These are phyloP conservation scores for Naematelia aurantialba DNA, from an alignment of 768 basidiomycete genomes.

Conservation along the genomic window DNA sequence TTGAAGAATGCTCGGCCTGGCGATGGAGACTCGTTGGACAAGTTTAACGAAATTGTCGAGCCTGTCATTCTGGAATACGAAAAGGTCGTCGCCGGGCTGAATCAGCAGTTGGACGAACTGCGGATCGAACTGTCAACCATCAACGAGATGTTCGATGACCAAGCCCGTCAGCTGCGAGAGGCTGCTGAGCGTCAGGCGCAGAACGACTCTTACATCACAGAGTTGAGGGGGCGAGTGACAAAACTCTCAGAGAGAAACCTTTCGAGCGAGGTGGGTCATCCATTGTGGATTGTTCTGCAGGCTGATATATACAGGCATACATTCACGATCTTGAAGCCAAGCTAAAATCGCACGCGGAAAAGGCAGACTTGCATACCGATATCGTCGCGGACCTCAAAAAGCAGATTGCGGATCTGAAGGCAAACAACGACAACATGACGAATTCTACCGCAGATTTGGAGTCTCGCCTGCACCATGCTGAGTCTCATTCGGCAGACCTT, in stretches of 20 bases:
- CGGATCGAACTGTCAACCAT: slow-evolving; percentile 57
- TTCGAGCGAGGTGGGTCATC: slow-evolving; percentile 72
- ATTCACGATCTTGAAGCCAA: slow-evolving; percentile 89
- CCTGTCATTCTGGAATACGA: slow-evolving; percentile 95
- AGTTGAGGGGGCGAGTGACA: slow-evolving; percentile 70
- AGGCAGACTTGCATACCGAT: slow-evolving; percentile 67
- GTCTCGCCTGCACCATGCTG: slow-evolving; percentile 59
- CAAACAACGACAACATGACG: slow-evolving; percentile 65
- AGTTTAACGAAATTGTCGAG: slow-evolving; percentile 61
- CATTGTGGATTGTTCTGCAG: slow-evolving; percentile 8
- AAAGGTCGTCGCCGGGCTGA: slow-evolving; percentile 91
- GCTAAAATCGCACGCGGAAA: slow-evolving; percentile 79
- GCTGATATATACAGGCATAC: slow-evolving; percentile 63
- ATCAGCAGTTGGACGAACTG: slow-evolving; percentile 51
- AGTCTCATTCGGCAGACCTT: slow-evolving; percentile 56
- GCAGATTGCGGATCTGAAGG: slow-evolving; percentile 73
- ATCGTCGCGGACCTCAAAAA: slow-evolving; percentile 77
- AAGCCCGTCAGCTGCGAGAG: slow-evolving; percentile 73
- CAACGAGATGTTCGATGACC: slow-evolving; percentile 88
- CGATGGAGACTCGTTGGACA: slow-evolving; percentile 36
- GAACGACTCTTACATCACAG: slow-evolving; percentile 81
- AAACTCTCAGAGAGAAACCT: slow-evolving; percentile 84
- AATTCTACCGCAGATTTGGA: slow-evolving; percentile 86
- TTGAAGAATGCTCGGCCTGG: slow-evolving; percentile 26
- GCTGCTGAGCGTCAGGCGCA: slow-evolving; percentile 49